Evolutionary conservation across 192 early-diverging fungal genomes (phyloP).

Genomic region (Linnemannia exigua): DNA sequence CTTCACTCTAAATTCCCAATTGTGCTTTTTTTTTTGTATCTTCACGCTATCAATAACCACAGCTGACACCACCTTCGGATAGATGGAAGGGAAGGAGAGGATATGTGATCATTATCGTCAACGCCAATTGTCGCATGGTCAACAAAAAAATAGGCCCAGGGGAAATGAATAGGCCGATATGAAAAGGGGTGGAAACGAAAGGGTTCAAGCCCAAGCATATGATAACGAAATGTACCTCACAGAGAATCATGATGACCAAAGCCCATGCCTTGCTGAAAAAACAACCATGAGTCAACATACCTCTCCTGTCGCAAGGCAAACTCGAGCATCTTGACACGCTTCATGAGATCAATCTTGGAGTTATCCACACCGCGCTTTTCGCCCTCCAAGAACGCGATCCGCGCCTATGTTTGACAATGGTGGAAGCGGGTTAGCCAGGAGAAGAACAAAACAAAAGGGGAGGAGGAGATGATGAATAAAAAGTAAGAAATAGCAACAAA

Average conservation of each 20-base stretch:
- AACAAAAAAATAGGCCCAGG: background rate
- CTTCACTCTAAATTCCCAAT: background rate
- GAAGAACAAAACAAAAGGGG: background rate
- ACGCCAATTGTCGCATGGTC: constrained; percentile 6
- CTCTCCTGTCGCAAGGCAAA: constrained; percentile 83
- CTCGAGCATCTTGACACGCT: constrained; percentile 90
- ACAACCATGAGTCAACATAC: constrained; percentile 61
- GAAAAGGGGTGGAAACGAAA: constrained; percentile 10
- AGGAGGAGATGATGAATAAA: background rate
- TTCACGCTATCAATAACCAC: constrained; percentile 4
- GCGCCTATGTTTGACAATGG: constrained; percentile 63
- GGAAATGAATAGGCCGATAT: background rate
- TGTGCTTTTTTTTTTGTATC: background rate
- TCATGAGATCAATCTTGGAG: constrained; percentile 78
- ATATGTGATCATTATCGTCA: constrained; percentile 1
- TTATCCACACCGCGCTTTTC: constrained; percentile 83
- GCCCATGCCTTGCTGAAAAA: background rate
- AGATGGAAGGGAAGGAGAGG: background rate
- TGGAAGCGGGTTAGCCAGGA: background rate
- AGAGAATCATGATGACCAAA: background rate
- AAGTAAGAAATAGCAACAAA: background rate
- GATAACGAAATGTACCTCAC: constrained; percentile 7
- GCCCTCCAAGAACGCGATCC: constrained; percentile 83
- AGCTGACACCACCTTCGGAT: constrained; percentile 15
- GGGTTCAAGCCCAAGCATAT: constrained; percentile 19